Base-by-base conservation (phyloP, 768 basidiomycete species). In the Boletus tylopilopsis region DNA sequence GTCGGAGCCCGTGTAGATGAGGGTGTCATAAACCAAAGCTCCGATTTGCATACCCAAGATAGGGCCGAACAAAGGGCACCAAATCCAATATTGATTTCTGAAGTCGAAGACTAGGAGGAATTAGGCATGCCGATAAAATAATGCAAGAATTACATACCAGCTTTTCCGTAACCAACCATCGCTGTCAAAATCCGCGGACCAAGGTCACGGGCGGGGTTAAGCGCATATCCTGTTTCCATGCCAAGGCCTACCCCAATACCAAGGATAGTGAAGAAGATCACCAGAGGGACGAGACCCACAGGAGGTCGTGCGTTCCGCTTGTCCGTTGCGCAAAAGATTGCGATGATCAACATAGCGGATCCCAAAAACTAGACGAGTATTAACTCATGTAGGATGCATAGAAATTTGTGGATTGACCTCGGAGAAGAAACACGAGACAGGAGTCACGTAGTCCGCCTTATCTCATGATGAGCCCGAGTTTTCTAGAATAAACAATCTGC, bases 201-300 rank as follows among this genome's bases (percentile, higher is more conserved):
- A 24, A 87, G 68, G 67, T 87, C 85, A 58, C 86, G 81, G 27
- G 85, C 83, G 34, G 85, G 85, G 56, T 87, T 87, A 44, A 86
- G 68, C 5, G 84, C 80, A 54, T 73, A 82, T 39, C 77, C 81
- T 5, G 85, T 87, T 56, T 87, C 71, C 75, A 81, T 78, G 11
- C 85, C 85, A 30, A 87, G 71, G 15, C 73, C 68, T 1, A 73
- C 58, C 37, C 78, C 80, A 41, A 87, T 76, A n/a, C 79, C 85
- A 21, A 85, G 71, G 34, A 85, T 64, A 33, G 73, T 54, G 36
- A 86, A 50, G 64, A 85, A 84, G 7, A 87, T 56, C 5, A 67
- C 75, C 34, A 85, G 56, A 13, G 84, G 81, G 1, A 76, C 66
- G 6, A 86, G 70, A 9, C 81, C 79, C 2, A 71, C 42, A 0